Evolutionary conservation across 192 early-diverging fungal genomes (phyloP).

Genomic region (Gaertneriomyces semiglobifer): DNA sequence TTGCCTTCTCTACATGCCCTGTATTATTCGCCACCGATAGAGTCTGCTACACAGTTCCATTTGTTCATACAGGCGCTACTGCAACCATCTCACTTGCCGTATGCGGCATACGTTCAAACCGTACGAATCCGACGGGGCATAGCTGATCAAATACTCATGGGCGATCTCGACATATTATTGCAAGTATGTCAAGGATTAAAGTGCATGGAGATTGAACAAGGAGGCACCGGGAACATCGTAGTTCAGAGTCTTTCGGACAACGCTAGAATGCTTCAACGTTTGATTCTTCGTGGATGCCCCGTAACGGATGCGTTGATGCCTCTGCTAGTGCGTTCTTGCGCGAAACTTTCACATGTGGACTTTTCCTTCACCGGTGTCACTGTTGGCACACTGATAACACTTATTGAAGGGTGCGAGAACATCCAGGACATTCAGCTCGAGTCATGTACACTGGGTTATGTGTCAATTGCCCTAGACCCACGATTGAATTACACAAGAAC

Average conservation of each 20-base stretch:
- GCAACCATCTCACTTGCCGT: slow-evolving; percentile 6
- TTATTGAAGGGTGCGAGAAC: slow-evolving; percentile 19
- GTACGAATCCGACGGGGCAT: background rate
- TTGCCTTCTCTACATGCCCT: background rate
- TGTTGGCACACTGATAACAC: background rate
- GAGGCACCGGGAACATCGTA: slow-evolving; percentile 25
- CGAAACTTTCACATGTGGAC: slow-evolving; percentile 24
- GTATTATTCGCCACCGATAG: slow-evolving; percentile 14
- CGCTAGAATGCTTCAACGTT: slow-evolving; percentile 1
- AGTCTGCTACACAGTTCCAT: slow-evolving; percentile 22
- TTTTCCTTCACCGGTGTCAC: slow-evolving; percentile 31
- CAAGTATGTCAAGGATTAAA: slow-evolving; percentile 34
- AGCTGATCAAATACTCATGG: slow-evolving; percentile 31
- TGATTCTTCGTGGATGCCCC: slow-evolving; percentile 33
- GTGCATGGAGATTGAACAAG: slow-evolving; percentile 14
- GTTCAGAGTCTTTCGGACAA: slow-evolving; percentile 39
- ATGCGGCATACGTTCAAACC: slow-evolving; percentile 11
- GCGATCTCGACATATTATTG: slow-evolving; percentile 40
- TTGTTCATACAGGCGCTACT: slow-evolving; percentile 18
- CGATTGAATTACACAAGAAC: background rate
- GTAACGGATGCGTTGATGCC: slow-evolving; percentile 30
- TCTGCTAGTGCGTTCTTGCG: slow-evolving; percentile 12
- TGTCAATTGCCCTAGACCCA: slow-evolving; percentile 2
- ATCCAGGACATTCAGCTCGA: slow-evolving; percentile 30
- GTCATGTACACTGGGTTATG: background rate